Evolutionary conservation across 495 filamentous ascomycete species (phyloP).

Genomic region (Xylaria sp.): DNA sequence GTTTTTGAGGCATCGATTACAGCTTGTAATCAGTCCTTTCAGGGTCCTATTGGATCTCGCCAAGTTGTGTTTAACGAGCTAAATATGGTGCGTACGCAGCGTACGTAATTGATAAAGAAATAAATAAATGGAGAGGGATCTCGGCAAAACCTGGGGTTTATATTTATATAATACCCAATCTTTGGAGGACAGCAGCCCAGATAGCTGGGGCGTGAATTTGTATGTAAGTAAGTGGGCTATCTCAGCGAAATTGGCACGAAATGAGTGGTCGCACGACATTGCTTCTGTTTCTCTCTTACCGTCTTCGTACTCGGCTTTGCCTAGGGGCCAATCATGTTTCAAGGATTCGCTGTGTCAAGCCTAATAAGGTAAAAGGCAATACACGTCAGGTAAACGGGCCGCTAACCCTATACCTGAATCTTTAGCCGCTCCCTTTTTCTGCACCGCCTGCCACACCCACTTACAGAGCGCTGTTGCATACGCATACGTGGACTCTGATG

Average conservation of each 20-base stretch:
- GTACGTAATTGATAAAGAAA: too few relatives aligned
- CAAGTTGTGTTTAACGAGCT: too few relatives aligned
- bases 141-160: too few relatives aligned
- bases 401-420: neutral
- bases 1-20: neutral
- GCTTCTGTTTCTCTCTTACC: neutral
- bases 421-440: constrained; percentile 16
- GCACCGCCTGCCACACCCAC: neutral
- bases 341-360: constrained; percentile 5
- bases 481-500: neutral
- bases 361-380: constrained; percentile 14
- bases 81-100: too few relatives aligned
- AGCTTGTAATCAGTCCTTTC: neutral
- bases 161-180: too few relatives aligned
- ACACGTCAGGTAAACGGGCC: neutral
- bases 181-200: too few relatives aligned
- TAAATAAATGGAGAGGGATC: too few relatives aligned
- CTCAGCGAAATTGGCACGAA: neutral
- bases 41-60: too few relatives aligned
- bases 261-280: neutral
- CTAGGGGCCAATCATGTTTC: constrained; percentile 12
- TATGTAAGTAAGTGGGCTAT: too few relatives aligned
- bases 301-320: constrained; percentile 20
- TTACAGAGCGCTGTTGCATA: constrained; percentile 2
- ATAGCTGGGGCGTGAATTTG: too few relatives aligned